Evolutionary conservation across 2,329 filamentous ascomycete genomes (phyloP).

Genomic region (Penicillium sp.): DNA sequence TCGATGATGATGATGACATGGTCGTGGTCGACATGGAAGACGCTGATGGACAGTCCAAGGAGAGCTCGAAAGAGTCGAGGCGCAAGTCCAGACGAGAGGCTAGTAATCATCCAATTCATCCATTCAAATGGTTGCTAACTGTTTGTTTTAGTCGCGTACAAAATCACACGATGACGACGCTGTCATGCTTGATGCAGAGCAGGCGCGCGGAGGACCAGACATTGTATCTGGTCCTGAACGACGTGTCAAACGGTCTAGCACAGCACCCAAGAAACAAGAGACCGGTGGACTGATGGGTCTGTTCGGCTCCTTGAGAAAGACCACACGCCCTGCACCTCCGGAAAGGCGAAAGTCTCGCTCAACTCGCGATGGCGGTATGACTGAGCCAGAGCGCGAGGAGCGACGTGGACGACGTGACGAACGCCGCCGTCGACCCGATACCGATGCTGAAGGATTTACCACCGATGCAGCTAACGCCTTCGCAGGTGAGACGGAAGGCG

Average conservation of each 20-base stretch:
- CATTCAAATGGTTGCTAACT: not conserved
- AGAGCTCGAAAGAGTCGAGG: constrained; percentile 34
- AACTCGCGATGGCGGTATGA: constrained; percentile 34
- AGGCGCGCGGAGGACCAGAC: constrained; percentile 44
- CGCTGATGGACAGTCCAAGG: constrained; percentile 30
- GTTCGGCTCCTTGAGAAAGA: constrained; percentile 50
- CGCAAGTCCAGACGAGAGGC: constrained; percentile 40
- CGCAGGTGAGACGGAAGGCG: constrained; percentile 38
- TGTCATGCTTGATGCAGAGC: constrained; percentile 51
- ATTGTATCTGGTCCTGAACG: constrained; percentile 48
- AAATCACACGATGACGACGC: constrained; percentile 46
- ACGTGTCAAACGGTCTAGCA: constrained; percentile 58
- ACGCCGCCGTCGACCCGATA: constrained; percentile 42
- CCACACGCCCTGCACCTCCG: constrained; percentile 30
- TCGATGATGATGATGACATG: constrained; percentile 62
- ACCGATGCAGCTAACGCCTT: constrained; percentile 41
- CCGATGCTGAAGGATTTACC: constrained; percentile 46
- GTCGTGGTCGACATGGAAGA: constrained; percentile 54
- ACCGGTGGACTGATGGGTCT: constrained; percentile 56
- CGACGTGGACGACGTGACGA: constrained; percentile 36
- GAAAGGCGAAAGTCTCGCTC: constrained; percentile 38
- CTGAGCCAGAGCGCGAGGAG: constrained; percentile 38
- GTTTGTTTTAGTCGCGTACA: constrained; percentile 28
- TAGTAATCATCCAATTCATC: constrained; percentile 4
- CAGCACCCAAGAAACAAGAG: constrained; percentile 58